Conservation (phyloP, 2,329 filamentous ascomycete species). For the Scedosporium aurantiacum region DNA sequence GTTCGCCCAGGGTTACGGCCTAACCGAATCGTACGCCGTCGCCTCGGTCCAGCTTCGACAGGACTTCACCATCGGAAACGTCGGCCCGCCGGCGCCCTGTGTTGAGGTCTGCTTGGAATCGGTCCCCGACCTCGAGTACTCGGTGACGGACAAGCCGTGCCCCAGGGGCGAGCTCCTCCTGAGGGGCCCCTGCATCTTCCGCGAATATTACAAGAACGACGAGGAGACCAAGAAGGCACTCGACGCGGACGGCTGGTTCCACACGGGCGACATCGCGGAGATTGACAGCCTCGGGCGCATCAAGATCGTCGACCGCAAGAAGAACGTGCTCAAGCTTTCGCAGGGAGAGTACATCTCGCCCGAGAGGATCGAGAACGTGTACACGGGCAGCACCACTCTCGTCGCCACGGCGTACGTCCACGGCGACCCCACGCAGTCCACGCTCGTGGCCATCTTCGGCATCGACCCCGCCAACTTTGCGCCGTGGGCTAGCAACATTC, state of each 20-base stretch:
- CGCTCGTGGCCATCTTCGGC: constrained; percentile 77
- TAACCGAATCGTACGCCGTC: constrained; percentile 87
- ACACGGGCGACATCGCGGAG: constrained; percentile 81
- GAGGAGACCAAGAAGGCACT: constrained; percentile 77
- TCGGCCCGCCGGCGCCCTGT: constrained; percentile 58
- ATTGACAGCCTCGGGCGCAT: constrained; percentile 80
- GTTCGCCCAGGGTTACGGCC: constrained; percentile 79
- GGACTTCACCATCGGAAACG: constrained; percentile 71
- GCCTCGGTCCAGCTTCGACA: constrained; percentile 55
- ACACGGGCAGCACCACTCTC: constrained; percentile 68
- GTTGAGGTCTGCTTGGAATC: constrained; percentile 73
- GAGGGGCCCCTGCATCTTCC: constrained; percentile 69
- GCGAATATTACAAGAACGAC: constrained; percentile 79
- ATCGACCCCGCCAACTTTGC: constrained; percentile 79
- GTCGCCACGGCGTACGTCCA: constrained; percentile 79
- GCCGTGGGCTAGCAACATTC: constrained; percentile 63
- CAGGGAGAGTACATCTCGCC: constrained; percentile 98
- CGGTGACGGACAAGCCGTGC: constrained; percentile 73
- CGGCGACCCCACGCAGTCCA: constrained; percentile 73
- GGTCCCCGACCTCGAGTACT: constrained; percentile 90
- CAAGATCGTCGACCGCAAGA: constrained; percentile 89
- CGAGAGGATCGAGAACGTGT: constrained; percentile 93
- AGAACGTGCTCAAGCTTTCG: constrained; percentile 97
- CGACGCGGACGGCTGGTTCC: constrained; percentile 90
- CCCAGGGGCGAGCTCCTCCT: constrained; percentile 85